Evolutionary conservation across 2,329 filamentous ascomycete species (phyloP), one percentile per base, ranked within the genome.

Genomic region (Aaosphaeria pasadenensis): DNA sequence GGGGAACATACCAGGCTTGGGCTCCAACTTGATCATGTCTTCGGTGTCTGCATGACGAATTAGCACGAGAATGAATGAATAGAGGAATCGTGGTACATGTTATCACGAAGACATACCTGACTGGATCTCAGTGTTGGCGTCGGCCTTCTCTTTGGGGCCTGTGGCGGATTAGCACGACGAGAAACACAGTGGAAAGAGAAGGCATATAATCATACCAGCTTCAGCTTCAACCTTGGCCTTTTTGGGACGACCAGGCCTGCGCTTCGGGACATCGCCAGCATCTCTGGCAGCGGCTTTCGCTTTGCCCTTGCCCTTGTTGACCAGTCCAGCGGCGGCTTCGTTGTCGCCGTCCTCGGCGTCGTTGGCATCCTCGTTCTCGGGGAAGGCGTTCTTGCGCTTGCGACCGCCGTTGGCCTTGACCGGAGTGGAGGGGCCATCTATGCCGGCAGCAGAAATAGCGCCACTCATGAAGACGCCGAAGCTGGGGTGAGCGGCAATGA

Each of bases 391-490:
- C 44, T 52, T 49, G 39, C 43, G 60, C 57, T 67, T 67, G 47
- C 49, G 55, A 38, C 44, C 47, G 11, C 48, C 30, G 13, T 48
- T 46, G 45, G 48, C 42, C 28, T 46, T 45, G 5, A 44, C 38
- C 5, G 36, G 11, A n/a, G 24, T 48, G 11, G 38, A 28, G 13
- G 54, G 9, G 5, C 52, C 44, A 39, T 43, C 35, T 39, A 48
- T 40, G 13, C 45, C 3, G 5, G 46, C 44, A 9, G 30, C 40
- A 9, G 53, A 36, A 42, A 44, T 40, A 31, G 41, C 38, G 32
- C 38, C 42, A 36, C 49, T 6, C n/a, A 39, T 45, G 11, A 58
- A 67, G 13, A 41, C 45, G 24, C 48, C 59, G 47, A 67, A 68
- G 9, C 60, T 57, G 0, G 48, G 35, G 32, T 65, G 46, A 6